Base-by-base conservation (phyloP, 1,284 basidiomycete genomes). In the Pseudozyma hubeiensis region DNA sequence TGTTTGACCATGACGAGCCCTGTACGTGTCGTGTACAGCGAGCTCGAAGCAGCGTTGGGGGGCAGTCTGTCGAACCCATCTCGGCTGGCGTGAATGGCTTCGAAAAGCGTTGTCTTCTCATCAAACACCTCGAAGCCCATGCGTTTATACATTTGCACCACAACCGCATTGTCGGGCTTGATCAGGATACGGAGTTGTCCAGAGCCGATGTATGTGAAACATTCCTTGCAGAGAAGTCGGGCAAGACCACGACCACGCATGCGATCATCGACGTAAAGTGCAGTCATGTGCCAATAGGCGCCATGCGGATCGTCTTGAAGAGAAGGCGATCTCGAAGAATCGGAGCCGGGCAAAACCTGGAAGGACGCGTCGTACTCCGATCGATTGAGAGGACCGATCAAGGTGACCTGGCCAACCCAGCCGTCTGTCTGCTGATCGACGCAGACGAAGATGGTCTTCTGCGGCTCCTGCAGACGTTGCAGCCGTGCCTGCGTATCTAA, bases 171-270 rank as follows among this genome's bases (percentile, higher is more conserved):
- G 45, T 53, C 52, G 3, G 62, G 62, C 37, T 64, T 64, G 62
- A 64, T 59, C 48, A 64, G 43, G 43, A 64, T 64, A 6, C 62
- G 55, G 13, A 64, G 51, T 44, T 64, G 51, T 4, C 51, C 55
- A 3, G 33, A 29, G 1, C 45, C 56, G 40, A 64, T 59, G 30
- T 19, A 44, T 16, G 17, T n/a, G 33, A 56, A 64, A 29, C 54
- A 56, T 19, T 44, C 46, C 24, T 53, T 33, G 43, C 55, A 58
- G n/a, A 64, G 57, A 4, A 53, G 34, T 9, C 51, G 48, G 9
- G 55, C 62, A 14, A 58, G 49, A 33, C 62, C 62, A 4, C 43
- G 54, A 14, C 53, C 55, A 16, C 62, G 51, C 7, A 57, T 46
- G 33, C 45, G 39, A 17, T 53, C 62, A 29, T 64, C 62, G 24